Percentiles rank a stretch among this genome's conserved stretches.
These are phyloP conservation scores for Phytophthora sp. DNA, from an alignment of 352 stramenopile genomes.

Conservation along the genomic window DNA sequence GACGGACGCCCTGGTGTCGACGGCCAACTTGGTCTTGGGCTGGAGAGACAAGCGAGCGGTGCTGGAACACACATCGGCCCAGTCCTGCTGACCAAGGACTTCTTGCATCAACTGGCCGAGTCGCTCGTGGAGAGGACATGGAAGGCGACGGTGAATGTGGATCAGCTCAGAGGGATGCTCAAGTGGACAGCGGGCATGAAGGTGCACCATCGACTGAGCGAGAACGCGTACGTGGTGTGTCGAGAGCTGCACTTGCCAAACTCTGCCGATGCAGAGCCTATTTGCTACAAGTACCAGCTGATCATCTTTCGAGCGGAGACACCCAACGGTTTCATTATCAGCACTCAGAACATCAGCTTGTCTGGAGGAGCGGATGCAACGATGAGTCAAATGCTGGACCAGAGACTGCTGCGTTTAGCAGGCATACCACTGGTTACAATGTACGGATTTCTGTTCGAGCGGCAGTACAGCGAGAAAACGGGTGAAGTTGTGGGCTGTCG, in stretches of 20 bases:
- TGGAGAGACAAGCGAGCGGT: conserved; percentile 50
- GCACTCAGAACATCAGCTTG: conserved; percentile 42
- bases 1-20: conserved; percentile 17
- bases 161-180: conserved; percentile 36
- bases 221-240: conserved; percentile 32
- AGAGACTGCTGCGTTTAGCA: conserved; percentile 19
- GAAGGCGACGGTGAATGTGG: conserved; percentile 33
- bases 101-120: conserved; percentile 32
- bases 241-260: conserved; percentile 37
- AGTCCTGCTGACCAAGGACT: conserved; percentile 56
- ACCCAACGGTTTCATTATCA: conserved; percentile 29
- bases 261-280: conserved; percentile 32
- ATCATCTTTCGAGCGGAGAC: conserved; percentile 30
- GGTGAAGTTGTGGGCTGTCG: conserved; percentile 23
- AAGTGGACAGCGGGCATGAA: conserved; percentile 43
- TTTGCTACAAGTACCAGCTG: conserved; percentile 35
- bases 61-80: conserved; percentile 39
- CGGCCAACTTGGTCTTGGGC: conserved; percentile 40
- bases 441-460: conserved; percentile 44
- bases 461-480: conserved; percentile 10
- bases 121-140: conserved; percentile 42
- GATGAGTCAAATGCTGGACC: conserved; percentile 27
- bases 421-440: conserved; percentile 38
- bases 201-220: conserved; percentile 34
- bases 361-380: background rate